phyloP scores from a whole-genome alignment of 2,329 filamentous ascomycete species.

The Diaporthe velutina region DNA sequence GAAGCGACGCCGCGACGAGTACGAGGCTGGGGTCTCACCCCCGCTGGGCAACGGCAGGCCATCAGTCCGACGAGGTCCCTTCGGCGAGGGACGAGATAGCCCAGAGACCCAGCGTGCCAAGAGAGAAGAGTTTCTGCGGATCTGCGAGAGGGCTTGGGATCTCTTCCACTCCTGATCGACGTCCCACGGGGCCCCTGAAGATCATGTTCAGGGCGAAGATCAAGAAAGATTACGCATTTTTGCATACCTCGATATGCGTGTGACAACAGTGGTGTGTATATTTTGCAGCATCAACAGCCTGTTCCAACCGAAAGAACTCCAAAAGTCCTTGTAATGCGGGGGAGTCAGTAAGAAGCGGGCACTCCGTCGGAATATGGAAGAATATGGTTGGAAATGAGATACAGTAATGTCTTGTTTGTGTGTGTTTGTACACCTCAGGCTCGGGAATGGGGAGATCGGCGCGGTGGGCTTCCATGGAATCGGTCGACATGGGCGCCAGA shows the following conservation, averaged over 20 bases:
- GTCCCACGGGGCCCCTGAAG: neutral
- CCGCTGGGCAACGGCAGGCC: conserved; percentile 83
- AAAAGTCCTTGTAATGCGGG: conserved; percentile 21
- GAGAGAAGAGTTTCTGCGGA: conserved; percentile 89
- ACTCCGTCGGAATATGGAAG: neutral
- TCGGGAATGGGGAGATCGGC: neutral
- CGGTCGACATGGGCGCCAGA: conserved; percentile 31
- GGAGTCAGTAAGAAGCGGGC: neutral
- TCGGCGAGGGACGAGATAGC: conserved; percentile 84
- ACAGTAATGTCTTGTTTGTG: conserved; percentile 36
- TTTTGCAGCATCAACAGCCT: conserved; percentile 21
- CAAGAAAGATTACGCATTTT: neutral
- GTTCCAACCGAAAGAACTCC: conserved; percentile 6
- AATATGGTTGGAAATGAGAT: conserved; percentile 27
- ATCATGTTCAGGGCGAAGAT: neutral
- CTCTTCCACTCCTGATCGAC: conserved; percentile 85
- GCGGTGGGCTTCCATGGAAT: conserved; percentile 17
- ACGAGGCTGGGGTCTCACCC: conserved; percentile 91
- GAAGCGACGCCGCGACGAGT: conserved; percentile 88
- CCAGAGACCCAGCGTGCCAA: conserved; percentile 87
- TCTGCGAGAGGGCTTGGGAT: conserved; percentile 95
- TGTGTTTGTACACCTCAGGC: conserved; percentile 26
- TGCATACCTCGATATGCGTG: conserved; percentile 28
- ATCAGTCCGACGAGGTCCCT: conserved; percentile 74
- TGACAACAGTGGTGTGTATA: conserved; percentile 27